Base-by-base conservation (phyloP, 2,329 filamentous ascomycete genomes). In the Fusarium protoensiforme region DNA sequence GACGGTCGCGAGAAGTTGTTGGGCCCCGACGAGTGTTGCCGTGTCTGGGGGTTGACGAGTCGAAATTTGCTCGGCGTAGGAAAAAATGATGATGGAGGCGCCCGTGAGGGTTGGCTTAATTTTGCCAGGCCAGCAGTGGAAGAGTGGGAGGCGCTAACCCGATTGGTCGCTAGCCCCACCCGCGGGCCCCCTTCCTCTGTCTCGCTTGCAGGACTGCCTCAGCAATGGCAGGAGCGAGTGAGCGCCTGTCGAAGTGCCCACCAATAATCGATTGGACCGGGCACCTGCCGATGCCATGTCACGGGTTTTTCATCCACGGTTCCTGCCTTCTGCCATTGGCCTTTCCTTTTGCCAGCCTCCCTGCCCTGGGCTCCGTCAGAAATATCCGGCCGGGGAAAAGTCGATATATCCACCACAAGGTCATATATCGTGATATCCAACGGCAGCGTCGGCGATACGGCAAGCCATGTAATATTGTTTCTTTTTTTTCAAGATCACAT, bases 21-120 rank as follows among this genome's bases (percentile, higher is more conserved):
- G 73, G 75, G 78, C 81, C 82, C 81, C 81, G 80, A 82, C 80
- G 74, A 82, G 77, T 78, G 78, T 79, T 81, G 82, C 78, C 79
- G 81, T 80, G 81, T 82, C 82, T 83, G 82, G 81, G 78, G 81
- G 80, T 81, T 84, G 80, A 77, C 81, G 80, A 82, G 81, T 76
- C 79, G 82, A 84, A 84, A 83, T 81, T 84, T 84, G 80, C 82
- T 84, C 81, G 80, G 77, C 80, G 80, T 79, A 78, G 79, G 78
- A 80, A 81, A 83, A 83, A 80, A 79, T 77, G 77, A 80, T 77
- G 77, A 80, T 79, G 79, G 77, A 77, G 77, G 74, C 77, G 77
- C 76, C 74, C 77, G 78, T 82, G 81, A 83, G 83, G 82, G 82
- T 81, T 84, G 80, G 81, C 80, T 81, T 80, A 84, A 84, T 85